A percentile compares a stretch with the other conserved stretches of the same genome.
phyloP scores from a whole-genome alignment of 495 filamentous ascomycete genomes.

The Chaetomium tenue region DNA sequence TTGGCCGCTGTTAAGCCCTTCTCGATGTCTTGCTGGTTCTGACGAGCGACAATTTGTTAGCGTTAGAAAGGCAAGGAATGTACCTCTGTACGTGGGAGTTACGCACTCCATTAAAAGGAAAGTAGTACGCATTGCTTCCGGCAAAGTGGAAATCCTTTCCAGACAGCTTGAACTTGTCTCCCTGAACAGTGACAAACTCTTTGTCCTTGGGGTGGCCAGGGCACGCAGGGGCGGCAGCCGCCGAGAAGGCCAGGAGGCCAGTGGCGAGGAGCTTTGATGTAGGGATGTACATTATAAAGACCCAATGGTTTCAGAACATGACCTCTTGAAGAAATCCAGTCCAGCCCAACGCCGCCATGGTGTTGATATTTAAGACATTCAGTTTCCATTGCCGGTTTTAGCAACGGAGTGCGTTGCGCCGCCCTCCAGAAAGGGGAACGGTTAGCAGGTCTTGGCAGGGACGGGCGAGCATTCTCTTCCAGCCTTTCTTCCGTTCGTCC shows the following conservation, averaged over 20 bases:
- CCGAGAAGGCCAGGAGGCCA: slow-evolving; percentile 19
- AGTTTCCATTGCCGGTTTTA: background rate
- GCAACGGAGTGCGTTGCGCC: slow-evolving; percentile 18
- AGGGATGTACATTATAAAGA: slow-evolving; percentile 7
- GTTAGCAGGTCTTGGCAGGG: slow-evolving; percentile 22
- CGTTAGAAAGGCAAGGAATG: background rate
- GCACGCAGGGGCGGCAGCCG: slow-evolving; percentile 14
- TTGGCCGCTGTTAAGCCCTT: slow-evolving; percentile 54
- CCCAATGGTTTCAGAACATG: background rate
- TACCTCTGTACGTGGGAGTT: background rate
- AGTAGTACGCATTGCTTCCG: slow-evolving; percentile 72
- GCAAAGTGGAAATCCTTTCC: slow-evolving; percentile 64
- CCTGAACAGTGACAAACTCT: slow-evolving; percentile 51
- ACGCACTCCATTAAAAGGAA: slow-evolving; percentile 55
- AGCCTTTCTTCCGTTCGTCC: background rate
- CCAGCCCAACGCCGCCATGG: background rate
- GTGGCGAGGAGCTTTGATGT: slow-evolving; percentile 14
- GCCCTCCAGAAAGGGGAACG: slow-evolving; percentile 7
- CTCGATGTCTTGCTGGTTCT: slow-evolving; percentile 61
- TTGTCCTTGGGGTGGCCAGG: slow-evolving; percentile 20
- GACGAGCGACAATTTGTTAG: background rate
- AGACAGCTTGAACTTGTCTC: slow-evolving; percentile 60
- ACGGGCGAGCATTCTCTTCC: background rate
- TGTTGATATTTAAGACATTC: slow-evolving; percentile 20
- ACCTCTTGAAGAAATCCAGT: background rate